Conservation (phyloP, 345 rosid genomes). For the Passiflora organensis region DNA sequence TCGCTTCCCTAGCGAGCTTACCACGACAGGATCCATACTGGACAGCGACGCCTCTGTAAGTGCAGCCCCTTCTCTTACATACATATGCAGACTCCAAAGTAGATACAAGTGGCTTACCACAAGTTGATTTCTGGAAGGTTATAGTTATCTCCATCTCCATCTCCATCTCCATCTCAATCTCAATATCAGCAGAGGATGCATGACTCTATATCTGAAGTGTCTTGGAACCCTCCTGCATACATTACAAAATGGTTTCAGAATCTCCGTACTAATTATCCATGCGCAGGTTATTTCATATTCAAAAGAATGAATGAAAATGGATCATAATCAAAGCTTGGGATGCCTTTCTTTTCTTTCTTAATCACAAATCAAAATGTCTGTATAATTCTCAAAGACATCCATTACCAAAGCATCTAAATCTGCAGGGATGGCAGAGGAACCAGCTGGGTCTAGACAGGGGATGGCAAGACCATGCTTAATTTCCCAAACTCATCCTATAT, state of each 20-base stretch:
- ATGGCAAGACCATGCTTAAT: no score
- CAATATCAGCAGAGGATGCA: slow-evolving; percentile 9
- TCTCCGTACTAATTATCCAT: no score
- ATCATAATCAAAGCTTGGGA: no score
- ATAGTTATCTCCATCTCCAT: slow-evolving; percentile 1
- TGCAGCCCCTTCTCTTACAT: slow-evolving; percentile 6
- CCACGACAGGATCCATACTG: neutral
- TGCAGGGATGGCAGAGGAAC: no score
- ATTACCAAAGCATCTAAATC: neutral
- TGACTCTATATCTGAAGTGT: slow-evolving; percentile 17
- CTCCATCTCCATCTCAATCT: slow-evolving; percentile 3
- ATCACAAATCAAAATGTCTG: neutral
- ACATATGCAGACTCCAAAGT: slow-evolving; percentile 14
- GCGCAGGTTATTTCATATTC: no score
- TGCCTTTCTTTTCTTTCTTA: no score
- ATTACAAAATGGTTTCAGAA: neutral
- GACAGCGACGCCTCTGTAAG: slow-evolving; percentile 14
- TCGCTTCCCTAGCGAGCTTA: slow-evolving; percentile 4
- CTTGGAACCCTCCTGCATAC: slow-evolving; percentile 37
- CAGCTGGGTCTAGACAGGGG: no score
- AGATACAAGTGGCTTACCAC: slow-evolving; percentile 7
- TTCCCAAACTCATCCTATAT: no score
- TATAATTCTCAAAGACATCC: neutral
- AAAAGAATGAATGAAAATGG: no score
- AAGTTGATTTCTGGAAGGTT: neutral